Conservation (phyloP, 2,329 filamentous ascomycete species). For the Purpureocillium lavendulum region DNA sequence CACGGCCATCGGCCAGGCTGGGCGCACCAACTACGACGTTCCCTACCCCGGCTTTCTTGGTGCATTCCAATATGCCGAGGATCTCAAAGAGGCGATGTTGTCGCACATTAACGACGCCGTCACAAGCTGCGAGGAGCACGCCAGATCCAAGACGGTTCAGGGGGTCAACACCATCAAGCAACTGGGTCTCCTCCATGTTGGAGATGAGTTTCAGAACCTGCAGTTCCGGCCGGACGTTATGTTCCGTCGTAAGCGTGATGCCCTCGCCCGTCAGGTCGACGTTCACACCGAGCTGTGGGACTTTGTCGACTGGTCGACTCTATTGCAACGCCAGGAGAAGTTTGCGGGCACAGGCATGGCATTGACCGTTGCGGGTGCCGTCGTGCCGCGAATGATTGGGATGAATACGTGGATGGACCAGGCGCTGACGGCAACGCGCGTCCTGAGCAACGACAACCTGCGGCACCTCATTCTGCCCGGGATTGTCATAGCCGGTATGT, state of each 20-base stretch:
- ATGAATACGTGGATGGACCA: slow-evolving; percentile 87
- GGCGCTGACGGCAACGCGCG: slow-evolving; percentile 67
- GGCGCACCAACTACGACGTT: slow-evolving; percentile 70
- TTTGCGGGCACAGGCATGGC: slow-evolving; percentile 91
- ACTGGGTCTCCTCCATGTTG: slow-evolving; percentile 79
- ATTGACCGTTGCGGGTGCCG: slow-evolving; percentile 78
- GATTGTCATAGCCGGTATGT: slow-evolving; percentile 63
- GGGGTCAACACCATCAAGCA: slow-evolving; percentile 86
- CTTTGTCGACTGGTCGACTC: slow-evolving; percentile 79
- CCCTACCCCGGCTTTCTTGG: slow-evolving; percentile 78
- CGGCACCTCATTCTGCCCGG: slow-evolving; percentile 75
- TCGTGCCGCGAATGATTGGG: slow-evolving; percentile 74
- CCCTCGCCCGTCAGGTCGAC: slow-evolving; percentile 75
- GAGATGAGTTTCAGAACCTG: slow-evolving; percentile 76
- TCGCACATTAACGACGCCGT: slow-evolving; percentile 78
- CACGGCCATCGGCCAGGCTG: slow-evolving; percentile 67
- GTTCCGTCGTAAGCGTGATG: slow-evolving; percentile 80
- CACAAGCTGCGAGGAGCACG: slow-evolving; percentile 72
- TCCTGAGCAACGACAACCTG: slow-evolving; percentile 75
- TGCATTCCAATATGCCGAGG: slow-evolving; percentile 88
- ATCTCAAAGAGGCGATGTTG: slow-evolving; percentile 86
- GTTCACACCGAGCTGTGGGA: slow-evolving; percentile 84
- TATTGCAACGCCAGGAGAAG: slow-evolving; percentile 91
- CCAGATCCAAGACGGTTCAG: slow-evolving; percentile 65
- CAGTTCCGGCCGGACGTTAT: slow-evolving; percentile 88